Base-by-base conservation (phyloP, 129 eudicot species). In the Gnaphalium uliginosum region DNA sequence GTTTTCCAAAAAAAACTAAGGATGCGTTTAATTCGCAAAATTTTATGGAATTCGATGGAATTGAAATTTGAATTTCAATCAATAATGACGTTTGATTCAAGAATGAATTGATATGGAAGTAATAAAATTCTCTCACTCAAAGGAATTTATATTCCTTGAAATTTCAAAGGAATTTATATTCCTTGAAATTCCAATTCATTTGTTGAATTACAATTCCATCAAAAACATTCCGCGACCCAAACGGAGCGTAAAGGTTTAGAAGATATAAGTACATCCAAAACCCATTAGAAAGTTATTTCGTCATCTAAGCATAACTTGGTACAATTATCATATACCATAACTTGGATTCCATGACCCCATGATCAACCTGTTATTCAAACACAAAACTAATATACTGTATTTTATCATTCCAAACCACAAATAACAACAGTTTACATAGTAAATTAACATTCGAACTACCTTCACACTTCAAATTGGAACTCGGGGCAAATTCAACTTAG, bases 391-490 rank as follows among this genome's bases (percentile, higher is more conserved):
- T 56, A 71, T 33, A 48, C 22, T 58, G 71, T 69, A 35, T 22
- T 58, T 56, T 37, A 68, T 43, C 59, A 77, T 57, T 68, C 5
- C 2, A 25, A 64, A 63, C 5, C 32, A 51, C 64, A 78, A 21
- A 59, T 15, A 60, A 21, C 27, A 60, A 62, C 64, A 7, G 3
- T 29, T 54, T 65, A 54, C 60, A 11, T 29, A 33, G 29, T 29
- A 33, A 22, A 2, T 65, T 67, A 65, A 67, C 48, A 57, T 25
- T 32, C 5, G 2, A 43, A 18, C 46, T 63, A 37, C 18, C 17
- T 17, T 60, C 56, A 78, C 78, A 63, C 78, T 33, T 57, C 59
- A 18, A 22, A 77, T 27, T 57, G 37, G 62, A 77, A 56, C 59
- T 67, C 4, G 39, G 54, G 73, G 73, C 79, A 32, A 30, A 30